Base-by-base conservation (phyloP, 2,329 filamentous ascomycete species). In the Stemphylium beticola region DNA sequence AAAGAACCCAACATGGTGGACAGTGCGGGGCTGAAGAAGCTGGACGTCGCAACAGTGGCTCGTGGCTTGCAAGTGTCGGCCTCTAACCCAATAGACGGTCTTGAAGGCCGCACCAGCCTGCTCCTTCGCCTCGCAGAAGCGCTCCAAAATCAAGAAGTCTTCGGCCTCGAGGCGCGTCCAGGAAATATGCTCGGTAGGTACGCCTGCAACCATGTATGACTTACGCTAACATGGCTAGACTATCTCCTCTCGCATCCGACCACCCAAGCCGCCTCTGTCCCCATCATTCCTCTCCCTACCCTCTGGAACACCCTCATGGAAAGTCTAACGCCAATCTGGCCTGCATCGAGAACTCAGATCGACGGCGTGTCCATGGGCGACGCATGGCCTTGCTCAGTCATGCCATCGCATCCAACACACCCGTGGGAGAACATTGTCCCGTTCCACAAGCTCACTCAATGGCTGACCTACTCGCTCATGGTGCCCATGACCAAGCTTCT, bases 381-480 rank as follows among this genome's bases (percentile, higher is more conserved):
- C 72, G 93, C 95, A 20, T 99, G 95, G 95, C 90, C 89, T 0
- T 96, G 93, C 77, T 87, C 85, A 10, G 85, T 87, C 29, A 91
- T 98, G 85, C 92, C 92, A n/a, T 84, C 81, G 17, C 86, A 89
- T 74, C 82, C 87, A 62, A 84, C 84, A 6, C 81, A 87, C 61
- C 82, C 86, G 0, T 92, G 89, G 89, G 90, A 93, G 72, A 88
- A 83, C 64, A 93, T 96, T 66, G 85, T 93, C 10, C 92, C 92
- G 0, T 96, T 96, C 79, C 93, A 97, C 80, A 96, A 72, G 37
- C 83, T 96, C 32, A 96, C 92, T 0, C 92, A 96, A 75, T 97
- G 93, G 93, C 87, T 97, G 51, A 91, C 90, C 44, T 96, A 96
- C 77, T 96, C 92, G 2, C 84, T 97, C 51, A 96, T 96, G 90